Evolutionary conservation across 2,329 filamentous ascomycete genomes (phyloP), one percentile per base, ranked within the genome.

Genomic region (Fusarium beomiforme): DNA sequence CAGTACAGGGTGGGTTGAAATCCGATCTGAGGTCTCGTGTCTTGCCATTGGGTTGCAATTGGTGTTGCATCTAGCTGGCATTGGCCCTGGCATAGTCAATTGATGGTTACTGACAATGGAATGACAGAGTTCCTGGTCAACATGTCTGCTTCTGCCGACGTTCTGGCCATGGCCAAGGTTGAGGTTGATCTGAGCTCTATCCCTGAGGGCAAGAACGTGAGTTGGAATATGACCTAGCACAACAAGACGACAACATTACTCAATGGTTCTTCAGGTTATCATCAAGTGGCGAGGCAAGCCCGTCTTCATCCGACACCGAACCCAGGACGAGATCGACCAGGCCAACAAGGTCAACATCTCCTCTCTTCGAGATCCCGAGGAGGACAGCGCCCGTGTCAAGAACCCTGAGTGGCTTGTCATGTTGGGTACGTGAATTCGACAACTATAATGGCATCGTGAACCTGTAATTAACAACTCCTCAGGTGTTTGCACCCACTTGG

Each of bases 271-370:
- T 41, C 79, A 95, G 92, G 92, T 99, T 83, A 97, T 99, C 84
- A 97, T 99, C 89, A 99, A 99, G 88, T 99, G 96, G 96, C 93
- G 96, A 88, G 96, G 96, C 83, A 99, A 99, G 93, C 96, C 96
- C 83, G 94, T 99, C 83, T 99, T 99, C 89, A 94, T 99, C 90
- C 95, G 96, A 84, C 96, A 99, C 92, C 94, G 96, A 81, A 99
- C 96, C 78, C 85, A 90, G 79, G 87, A 89, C 79, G 96, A 99
- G 87, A 98, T 99, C 86, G 90, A 94, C 80, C 93, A 98, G 85
- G 96, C 96, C 83, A 94, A 98, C 86, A 89, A 91, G 81, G 90
- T 93, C 83, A 92, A 97, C 83, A 88, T 97, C 83, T 84, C 93
- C 79, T 83, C 89, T 74, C 90, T 99, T 79, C 91, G 96, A 85